Evolutionary conservation across 2,329 filamentous ascomycete species (phyloP).

Genomic region (Lecanoromycetidae sp.): DNA sequence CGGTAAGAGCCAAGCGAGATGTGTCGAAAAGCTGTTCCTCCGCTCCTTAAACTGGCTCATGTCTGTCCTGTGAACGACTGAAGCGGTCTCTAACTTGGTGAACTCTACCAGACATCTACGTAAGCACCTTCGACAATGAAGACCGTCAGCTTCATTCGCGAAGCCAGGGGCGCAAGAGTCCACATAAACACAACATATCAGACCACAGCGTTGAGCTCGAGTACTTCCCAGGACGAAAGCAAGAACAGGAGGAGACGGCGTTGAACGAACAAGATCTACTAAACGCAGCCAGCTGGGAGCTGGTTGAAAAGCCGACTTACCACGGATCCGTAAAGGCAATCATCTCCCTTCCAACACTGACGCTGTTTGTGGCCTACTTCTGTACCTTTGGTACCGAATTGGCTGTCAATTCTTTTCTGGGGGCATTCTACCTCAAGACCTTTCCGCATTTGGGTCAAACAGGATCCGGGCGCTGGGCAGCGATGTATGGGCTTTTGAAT

Average conservation of each 20-base stretch:
- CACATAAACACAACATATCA: constrained; percentile 19
- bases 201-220: constrained; percentile 8
- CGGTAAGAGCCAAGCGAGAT: too few species aligned
- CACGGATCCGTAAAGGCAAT: constrained; percentile 50
- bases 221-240: constrained; percentile 20
- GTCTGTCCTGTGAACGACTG: too few species aligned
- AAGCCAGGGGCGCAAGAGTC: constrained; percentile 21
- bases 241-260: constrained; percentile 34
- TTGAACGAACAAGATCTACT: constrained; percentile 39
- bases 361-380: constrained; percentile 43
- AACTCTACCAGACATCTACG: constrained; percentile 14
- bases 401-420: constrained; percentile 48
- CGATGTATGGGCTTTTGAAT: constrained; percentile 42
- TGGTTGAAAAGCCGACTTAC: constrained; percentile 48
- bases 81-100: too few species aligned
- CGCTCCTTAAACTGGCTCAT: too few species aligned
- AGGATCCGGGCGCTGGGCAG: constrained; percentile 42
- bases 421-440: constrained; percentile 45
- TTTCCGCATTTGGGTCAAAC: constrained; percentile 45
- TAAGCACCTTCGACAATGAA: constrained; percentile 7
- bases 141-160: constrained; percentile 18
- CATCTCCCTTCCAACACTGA: constrained; percentile 46
- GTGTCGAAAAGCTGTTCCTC: too few species aligned
- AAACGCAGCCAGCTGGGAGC: constrained; percentile 44
- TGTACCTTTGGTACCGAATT: constrained; percentile 50